These are phyloP conservation scores for Colletotrichum camelliae DNA, from an alignment of 2,329 filamentous ascomycete species.

Conservation along the genomic window DNA sequence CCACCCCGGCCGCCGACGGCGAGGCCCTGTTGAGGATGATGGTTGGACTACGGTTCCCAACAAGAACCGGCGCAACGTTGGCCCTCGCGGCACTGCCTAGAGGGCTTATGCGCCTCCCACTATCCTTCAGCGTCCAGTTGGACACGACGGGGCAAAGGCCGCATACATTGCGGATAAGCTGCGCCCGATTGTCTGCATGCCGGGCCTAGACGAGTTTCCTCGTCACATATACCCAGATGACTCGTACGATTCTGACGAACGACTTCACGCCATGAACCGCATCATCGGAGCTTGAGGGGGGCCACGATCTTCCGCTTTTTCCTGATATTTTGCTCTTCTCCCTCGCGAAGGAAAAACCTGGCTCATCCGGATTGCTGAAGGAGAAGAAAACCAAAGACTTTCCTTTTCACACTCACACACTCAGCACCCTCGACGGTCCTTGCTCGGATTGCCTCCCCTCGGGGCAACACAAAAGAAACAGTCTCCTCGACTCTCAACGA, in stretches of 20 bases:
- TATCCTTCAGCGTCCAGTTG: constrained; percentile 16
- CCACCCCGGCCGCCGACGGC: constrained; percentile 35
- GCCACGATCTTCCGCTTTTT: constrained; percentile 1
- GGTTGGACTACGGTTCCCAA: constrained; percentile 66
- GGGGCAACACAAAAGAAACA: background rate
- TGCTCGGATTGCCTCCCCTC: background rate
- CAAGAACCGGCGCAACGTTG: constrained; percentile 24
- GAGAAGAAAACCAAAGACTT: background rate
- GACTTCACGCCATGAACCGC: constrained; percentile 22
- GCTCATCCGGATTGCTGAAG: constrained; percentile 12
- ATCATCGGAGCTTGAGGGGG: constrained; percentile 15
- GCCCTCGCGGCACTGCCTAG: constrained; percentile 18
- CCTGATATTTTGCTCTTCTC: constrained; percentile 12
- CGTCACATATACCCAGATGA: constrained; percentile 22
- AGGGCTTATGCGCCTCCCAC: constrained; percentile 5
- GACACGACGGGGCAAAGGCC: constrained; percentile 7
- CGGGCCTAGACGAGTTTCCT: constrained; percentile 16
- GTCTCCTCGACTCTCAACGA: constrained; percentile 20
- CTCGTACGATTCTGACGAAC: constrained; percentile 23
- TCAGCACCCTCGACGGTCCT: constrained; percentile 17
- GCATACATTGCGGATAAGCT: constrained; percentile 12
- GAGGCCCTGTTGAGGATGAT: constrained; percentile 56
- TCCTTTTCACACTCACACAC: background rate
- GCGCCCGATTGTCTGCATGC: constrained; percentile 12
- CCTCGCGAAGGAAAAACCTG: background rate